These are phyloP conservation scores for Laetiporus sulphureus DNA, from an alignment of 1,284 basidiomycete genomes.

Conservation along the genomic window DNA sequence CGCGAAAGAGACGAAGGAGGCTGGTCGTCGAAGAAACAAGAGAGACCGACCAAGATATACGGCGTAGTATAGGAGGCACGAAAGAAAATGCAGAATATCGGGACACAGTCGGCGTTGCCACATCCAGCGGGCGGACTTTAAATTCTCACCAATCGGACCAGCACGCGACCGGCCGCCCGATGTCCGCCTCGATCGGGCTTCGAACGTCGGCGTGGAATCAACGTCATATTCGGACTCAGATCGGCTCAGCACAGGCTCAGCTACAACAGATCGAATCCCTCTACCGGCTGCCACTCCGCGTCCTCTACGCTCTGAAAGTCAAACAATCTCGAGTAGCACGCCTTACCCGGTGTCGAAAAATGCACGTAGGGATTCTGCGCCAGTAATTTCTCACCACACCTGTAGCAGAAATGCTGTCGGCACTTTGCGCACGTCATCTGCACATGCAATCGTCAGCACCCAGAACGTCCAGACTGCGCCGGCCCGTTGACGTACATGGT, in stretches of 20 bases:
- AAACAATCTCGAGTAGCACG: conserved; percentile 63
- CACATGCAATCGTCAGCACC: conserved; percentile 8
- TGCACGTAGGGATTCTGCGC: conserved; percentile 58
- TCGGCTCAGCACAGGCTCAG: conserved; percentile 1
- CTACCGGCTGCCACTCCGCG: conserved; percentile 49
- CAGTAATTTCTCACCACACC: conserved; percentile 53
- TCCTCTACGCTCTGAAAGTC: conserved; percentile 42
- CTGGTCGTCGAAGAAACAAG: conserved; percentile 25
- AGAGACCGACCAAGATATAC: conserved; percentile 22
- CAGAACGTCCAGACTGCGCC: neutral
- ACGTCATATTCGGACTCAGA: too few species aligned
- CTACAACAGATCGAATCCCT: conserved; percentile 31
- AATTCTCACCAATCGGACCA: too few species aligned
- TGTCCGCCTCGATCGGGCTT: too few species aligned
- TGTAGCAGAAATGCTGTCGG: conserved; percentile 70
- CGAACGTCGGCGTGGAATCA: too few species aligned
- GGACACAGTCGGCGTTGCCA: conserved; percentile 6
- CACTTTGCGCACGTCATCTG: conserved; percentile 74
- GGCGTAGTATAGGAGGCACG: conserved; percentile 20
- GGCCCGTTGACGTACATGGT: conserved; percentile 48
- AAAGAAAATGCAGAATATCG: conserved; percentile 14
- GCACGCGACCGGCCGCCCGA: too few species aligned
- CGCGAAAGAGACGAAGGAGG: conserved; percentile 20
- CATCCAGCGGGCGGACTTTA: conserved; percentile 18
- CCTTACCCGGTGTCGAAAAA: conserved; percentile 48